Percentiles rank a stretch among this genome's conserved stretches.
These are phyloP conservation scores for Taphrina deformans DNA, from an alignment of 1,139 yeast genomes.

Conservation along the genomic window DNA sequence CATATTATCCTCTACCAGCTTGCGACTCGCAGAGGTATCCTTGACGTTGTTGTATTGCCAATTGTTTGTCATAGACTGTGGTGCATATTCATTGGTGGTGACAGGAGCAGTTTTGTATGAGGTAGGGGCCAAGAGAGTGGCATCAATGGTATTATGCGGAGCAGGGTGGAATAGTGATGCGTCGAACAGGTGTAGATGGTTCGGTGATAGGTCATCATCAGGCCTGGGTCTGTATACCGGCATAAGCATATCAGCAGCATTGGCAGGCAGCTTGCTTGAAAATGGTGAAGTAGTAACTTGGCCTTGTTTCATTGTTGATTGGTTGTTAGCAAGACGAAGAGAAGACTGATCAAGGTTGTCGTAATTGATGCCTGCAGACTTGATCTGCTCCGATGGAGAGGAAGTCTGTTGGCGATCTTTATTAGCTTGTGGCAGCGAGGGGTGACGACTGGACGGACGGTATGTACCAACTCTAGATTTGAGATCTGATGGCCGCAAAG, in stretches of 20 bases:
- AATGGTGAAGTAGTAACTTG: neutral
- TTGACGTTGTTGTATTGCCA: constrained; percentile 2
- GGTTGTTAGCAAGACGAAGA: neutral
- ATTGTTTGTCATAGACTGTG: neutral
- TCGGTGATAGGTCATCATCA: neutral
- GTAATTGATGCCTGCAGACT: constrained; percentile 12
- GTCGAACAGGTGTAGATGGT: neutral
- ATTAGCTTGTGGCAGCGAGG: constrained; percentile 23
- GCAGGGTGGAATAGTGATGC: constrained; percentile 6
- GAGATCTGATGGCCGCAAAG: constrained; percentile 20
- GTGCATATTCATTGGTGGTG: neutral
- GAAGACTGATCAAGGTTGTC: constrained; percentile 1
- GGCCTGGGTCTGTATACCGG: neutral
- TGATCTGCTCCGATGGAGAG: constrained; percentile 7
- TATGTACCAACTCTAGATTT: constrained; percentile 12
- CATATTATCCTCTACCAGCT: constrained; percentile 17
- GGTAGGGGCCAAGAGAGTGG: constrained; percentile 6
- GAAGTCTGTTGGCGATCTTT: neutral
- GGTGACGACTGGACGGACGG: constrained; percentile 27
- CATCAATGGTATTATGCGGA: constrained; percentile 10
- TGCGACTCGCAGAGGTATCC: constrained; percentile 18
- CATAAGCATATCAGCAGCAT: constrained; percentile 20
- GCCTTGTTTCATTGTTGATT: neutral
- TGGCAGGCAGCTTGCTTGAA: constrained; percentile 20
- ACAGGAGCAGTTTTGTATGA: neutral